phyloP scores from a whole-genome alignment of 768 basidiomycete species.

The Macrolepiota fuliginosa region DNA sequence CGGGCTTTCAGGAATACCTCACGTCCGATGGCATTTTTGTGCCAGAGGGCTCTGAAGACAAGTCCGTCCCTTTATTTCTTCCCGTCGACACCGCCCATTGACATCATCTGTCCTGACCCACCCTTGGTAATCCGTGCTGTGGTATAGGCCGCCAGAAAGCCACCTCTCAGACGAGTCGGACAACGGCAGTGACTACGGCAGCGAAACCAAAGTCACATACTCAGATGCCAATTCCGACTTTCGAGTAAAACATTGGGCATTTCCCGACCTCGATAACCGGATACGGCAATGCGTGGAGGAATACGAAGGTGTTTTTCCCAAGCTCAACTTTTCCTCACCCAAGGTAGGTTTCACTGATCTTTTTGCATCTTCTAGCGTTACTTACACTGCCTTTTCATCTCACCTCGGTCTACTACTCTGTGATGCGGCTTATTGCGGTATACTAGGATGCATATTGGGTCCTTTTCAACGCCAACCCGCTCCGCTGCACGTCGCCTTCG shows the following conservation, averaged over 20 bases:
- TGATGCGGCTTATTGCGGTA: not conserved
- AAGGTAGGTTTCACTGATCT: slow-evolving; percentile 44
- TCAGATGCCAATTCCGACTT: slow-evolving; percentile 38
- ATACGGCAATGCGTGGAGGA: slow-evolving; percentile 64
- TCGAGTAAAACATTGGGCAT: slow-evolving; percentile 26
- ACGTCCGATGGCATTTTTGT: slow-evolving; percentile 83
- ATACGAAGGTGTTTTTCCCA: slow-evolving; percentile 89
- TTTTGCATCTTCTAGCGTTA: not conserved
- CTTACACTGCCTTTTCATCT: not conserved
- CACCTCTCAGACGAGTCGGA: slow-evolving; percentile 59
- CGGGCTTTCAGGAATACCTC: slow-evolving; percentile 68
- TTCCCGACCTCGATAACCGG: slow-evolving; percentile 76
- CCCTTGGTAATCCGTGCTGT: not conserved
- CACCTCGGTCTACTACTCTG: not conserved
- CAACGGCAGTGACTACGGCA: slow-evolving; percentile 35
- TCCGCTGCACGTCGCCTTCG: slow-evolving; percentile 84
- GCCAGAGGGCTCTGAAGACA: slow-evolving; percentile 77
- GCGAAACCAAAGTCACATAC: slow-evolving; percentile 26
- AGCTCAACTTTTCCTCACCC: slow-evolving; percentile 95
- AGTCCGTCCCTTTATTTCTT: slow-evolving; percentile 43
- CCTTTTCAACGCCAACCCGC: slow-evolving; percentile 75
- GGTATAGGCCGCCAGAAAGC: slow-evolving; percentile 47
- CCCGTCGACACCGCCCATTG: not conserved
- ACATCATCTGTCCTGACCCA: not conserved
- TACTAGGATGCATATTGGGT: slow-evolving; percentile 89